Evolutionary conservation across 257 asterid genomes (phyloP), one percentile per base, ranked within the genome.

Genomic region (Vinca minor): DNA sequence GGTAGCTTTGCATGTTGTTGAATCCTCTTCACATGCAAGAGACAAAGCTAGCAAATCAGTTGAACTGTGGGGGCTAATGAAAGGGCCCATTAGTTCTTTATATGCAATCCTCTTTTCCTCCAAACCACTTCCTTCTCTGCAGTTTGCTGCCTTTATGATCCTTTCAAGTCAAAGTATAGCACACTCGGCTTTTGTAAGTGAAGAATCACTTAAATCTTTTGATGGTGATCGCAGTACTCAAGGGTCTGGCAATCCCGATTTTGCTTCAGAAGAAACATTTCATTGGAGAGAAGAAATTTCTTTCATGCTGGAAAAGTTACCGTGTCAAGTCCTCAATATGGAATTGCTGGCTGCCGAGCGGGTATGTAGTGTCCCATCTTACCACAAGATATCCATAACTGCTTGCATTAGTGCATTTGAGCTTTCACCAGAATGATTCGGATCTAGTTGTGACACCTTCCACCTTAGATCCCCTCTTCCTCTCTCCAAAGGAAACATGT

Each of bases 31-130:
- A 72, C 83, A 74, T 29, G 96, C 96, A 62, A 89, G 94, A 80
- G 96, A 83, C 69, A 93, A 85, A 80, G 99, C 99, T 23, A 71
- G 81, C 67, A 93, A 85, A 76, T 83, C 99, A 49, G 68, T 89
- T 64, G 96, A 89, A 71, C 80, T 89, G 71, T 93, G 99, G 99
- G 97, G 96, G 62, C 79, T 93, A 57, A 84, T 85, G 77, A 85
- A 84, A 83, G 99, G 99, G 76, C 83, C 95, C 46, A 77, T 87
- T 70, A 78, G 82, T 77, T 84, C 97, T 46, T 81, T 89, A 68
- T 93, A 84, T 79, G 88, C 95, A 41, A 70, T 93, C 63, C 73
- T 93, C 61, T 93, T 89, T 77, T 89, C 97, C 45, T 59, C 84
- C 78, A 65, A 75, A 66, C 95, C 99, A 6, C 81, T 84, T 66